Evolutionary conservation across 169 alveolate species (phyloP), one percentile per base, ranked within the genome.

Genomic region (Plasmodium malariae): DNA sequence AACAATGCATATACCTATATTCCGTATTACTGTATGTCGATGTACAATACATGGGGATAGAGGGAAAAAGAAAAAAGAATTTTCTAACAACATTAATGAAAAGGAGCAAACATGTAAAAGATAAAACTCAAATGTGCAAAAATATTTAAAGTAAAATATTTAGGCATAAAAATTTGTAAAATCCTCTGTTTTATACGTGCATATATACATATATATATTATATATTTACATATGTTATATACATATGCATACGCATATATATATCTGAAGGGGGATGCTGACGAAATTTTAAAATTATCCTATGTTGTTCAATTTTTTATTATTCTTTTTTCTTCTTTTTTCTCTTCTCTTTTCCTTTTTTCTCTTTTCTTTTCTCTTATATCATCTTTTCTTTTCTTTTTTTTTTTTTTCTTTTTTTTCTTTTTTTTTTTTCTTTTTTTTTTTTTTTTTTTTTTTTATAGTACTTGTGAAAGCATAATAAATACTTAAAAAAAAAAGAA

Each of bases 351-450:
- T 26, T 17, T n/a, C 24, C 19, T 57, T 12, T n/a, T 17, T 17
- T 57, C 7, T 57, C 32, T 57, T 57, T 57, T 17, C 32, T 26
- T 17, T 12, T n/a, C 24, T 57, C 32, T 0, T 17, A 57, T 57
- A 17, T 57, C 19, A 17, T 57, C 9, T 57, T 17, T 57, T 57
- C 32, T 17, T 57, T 17, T 67, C 49, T n/a, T n/a, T 57, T 74
- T 3, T 57, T 49, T 24, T 74, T n/a, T 57, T 55, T 36, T 74
- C 7, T 74, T 74, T 69, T 69, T 69, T 48, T 57, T 28, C n/a
- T 57, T 19, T 19, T 63, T 48, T 63, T 72, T 43, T 9, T 4
- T 1, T 48, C 0, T 55, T 54, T 45, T 37, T 72, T 17, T 24
- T 51, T 72, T 72, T 2, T 71, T 28, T 72, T 19, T 34, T 51